These are phyloP conservation scores for Phlebopus sp. DNA, from an alignment of 1,284 basidiomycete species.

Conservation along the genomic window DNA sequence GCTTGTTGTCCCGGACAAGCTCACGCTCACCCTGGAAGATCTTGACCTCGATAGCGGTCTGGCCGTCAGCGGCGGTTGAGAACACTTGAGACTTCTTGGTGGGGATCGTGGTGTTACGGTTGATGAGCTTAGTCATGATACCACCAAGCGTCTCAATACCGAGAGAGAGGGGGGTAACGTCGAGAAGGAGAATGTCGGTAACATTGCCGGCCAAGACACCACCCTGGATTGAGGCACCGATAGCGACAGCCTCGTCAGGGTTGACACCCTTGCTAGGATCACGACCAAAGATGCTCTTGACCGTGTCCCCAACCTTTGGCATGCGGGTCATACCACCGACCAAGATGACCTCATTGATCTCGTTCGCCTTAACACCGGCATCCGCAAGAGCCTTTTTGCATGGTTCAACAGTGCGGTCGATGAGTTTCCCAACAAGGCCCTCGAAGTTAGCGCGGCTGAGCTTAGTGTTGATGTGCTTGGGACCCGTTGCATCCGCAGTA, in stretches of 20 bases:
- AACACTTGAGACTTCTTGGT: constrained; percentile 99
- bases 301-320: constrained; percentile 93
- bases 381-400: constrained; percentile 95
- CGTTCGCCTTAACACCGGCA: constrained; percentile 88
- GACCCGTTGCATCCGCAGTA: constrained; percentile 90
- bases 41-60: constrained; percentile 96
- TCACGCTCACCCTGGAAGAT: constrained; percentile 99
- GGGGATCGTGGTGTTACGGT: constrained; percentile 97
- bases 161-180: constrained; percentile 93
- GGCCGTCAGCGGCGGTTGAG: constrained; percentile 96
- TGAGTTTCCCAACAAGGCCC: constrained; percentile 76
- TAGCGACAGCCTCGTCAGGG: constrained; percentile 93
- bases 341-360: constrained; percentile 95
- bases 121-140: constrained; percentile 96
- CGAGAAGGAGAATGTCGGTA: constrained; percentile 93
- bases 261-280: constrained; percentile 98
- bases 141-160: constrained; percentile 98
- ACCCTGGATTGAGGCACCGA: constrained; percentile 90
- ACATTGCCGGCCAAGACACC: constrained; percentile 97
- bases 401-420: constrained; percentile 92
- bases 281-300: constrained; percentile 86
- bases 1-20: constrained; percentile 95
- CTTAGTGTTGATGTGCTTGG: constrained; percentile 95
- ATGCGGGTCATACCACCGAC: constrained; percentile 99
- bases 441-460: constrained; percentile 90